A percentile compares a stretch with the other conserved stretches of the same genome.
Conservation (phyloP, 2,329 filamentous ascomycete genomes). For the Aspergillus ruber region DNA sequence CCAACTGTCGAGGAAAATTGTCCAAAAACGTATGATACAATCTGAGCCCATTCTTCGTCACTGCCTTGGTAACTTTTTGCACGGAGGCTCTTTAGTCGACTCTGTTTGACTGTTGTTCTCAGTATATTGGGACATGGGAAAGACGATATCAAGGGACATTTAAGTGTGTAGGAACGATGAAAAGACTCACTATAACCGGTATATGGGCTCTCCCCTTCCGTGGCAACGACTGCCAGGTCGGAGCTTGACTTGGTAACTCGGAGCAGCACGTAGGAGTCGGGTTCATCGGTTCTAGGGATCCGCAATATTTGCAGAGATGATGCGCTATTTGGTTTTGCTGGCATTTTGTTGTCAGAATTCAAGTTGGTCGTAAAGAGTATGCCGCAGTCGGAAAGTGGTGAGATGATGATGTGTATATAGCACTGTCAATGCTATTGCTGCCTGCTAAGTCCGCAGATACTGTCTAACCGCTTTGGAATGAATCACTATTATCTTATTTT, state of each 20-base stretch:
- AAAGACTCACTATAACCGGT: conserved; percentile 34
- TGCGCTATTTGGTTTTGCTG: neutral
- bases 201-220: conserved; percentile 53
- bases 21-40: conserved; percentile 30
- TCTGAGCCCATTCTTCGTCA: conserved; percentile 37
- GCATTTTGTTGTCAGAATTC: neutral
- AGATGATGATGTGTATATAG: neutral
- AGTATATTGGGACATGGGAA: conserved; percentile 7
- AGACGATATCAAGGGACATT: neutral
- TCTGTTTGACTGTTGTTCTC: conserved; percentile 28
- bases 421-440: too few relatives aligned
- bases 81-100: conserved; percentile 31
- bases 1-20: conserved; percentile 15
- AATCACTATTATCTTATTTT: too few relatives aligned
- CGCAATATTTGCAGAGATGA: conserved; percentile 39
- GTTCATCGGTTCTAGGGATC: conserved; percentile 42
- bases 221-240: conserved; percentile 52
- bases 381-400: neutral
- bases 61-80: conserved; percentile 39
- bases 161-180: conserved; percentile 12
- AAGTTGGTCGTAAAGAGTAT: neutral
- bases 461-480: too few relatives aligned
- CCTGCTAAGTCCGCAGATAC: too few relatives aligned
- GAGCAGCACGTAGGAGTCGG: conserved; percentile 42
- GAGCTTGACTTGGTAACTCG: conserved; percentile 38